These are phyloP conservation scores for Colletotrichum paranaense DNA, from an alignment of 2,329 filamentous ascomycete species.

Conservation along the genomic window DNA sequence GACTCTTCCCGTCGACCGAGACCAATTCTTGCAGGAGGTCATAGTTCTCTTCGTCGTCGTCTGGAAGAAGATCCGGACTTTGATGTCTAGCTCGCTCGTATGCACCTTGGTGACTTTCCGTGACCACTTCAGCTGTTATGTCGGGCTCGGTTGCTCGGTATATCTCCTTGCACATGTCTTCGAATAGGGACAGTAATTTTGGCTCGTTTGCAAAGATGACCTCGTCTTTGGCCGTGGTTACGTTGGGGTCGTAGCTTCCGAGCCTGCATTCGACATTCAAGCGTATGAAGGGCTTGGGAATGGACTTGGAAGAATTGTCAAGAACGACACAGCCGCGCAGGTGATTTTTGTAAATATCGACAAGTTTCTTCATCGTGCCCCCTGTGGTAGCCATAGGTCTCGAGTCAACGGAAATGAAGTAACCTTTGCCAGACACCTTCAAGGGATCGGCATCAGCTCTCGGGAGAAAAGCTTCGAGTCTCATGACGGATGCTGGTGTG, in stretches of 20 bases:
- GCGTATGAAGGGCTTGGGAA: conserved; percentile 69
- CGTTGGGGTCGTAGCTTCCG: conserved; percentile 76
- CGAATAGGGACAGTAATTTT: conserved; percentile 57
- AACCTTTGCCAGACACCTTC: conserved; percentile 57
- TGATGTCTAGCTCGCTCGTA: not conserved
- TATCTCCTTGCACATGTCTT: conserved; percentile 52
- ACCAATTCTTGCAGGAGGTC: not conserved
- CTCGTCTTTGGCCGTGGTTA: conserved; percentile 79
- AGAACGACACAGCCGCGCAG: conserved; percentile 48
- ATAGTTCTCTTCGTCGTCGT: not conserved
- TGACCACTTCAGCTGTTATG: not conserved
- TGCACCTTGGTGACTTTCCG: not conserved
- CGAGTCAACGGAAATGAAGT: conserved; percentile 76
- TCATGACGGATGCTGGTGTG: conserved; percentile 40
- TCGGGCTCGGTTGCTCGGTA: conserved; percentile 45
- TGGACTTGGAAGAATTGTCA: conserved; percentile 39
- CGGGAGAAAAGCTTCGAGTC: conserved; percentile 69
- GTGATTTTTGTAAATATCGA: conserved; percentile 62
- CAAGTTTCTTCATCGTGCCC: conserved; percentile 70
- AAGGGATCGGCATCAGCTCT: conserved; percentile 56
- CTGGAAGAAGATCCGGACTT: not conserved
- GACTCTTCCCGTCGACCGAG: not conserved
- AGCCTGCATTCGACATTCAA: conserved; percentile 72
- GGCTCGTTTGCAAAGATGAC: conserved; percentile 73
- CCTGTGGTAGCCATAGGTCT: conserved; percentile 69